A percentile compares a stretch with the other conserved stretches of the same genome.
phyloP scores from a whole-genome alignment of 306 rosid species.

The Corylus americana region DNA sequence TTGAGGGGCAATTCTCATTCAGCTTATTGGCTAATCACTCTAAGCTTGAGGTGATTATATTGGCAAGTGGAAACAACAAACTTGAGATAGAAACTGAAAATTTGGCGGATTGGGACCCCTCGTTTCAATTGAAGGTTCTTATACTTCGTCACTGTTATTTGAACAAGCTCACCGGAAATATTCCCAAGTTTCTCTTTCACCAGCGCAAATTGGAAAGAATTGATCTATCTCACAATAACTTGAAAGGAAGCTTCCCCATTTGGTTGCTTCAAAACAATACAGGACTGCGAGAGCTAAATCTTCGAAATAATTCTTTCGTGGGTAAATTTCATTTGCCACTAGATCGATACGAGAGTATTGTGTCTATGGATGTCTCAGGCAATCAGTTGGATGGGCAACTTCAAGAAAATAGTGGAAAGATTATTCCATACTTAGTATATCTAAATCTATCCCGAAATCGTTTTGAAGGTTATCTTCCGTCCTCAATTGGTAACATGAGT shows the following conservation, averaged over 20 bases:
- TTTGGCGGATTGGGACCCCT: background rate
- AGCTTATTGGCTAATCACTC: constrained; percentile 24
- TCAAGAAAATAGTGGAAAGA: no score
- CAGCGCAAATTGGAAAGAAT: background rate
- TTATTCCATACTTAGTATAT: no score
- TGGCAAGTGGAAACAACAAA: constrained; percentile 1
- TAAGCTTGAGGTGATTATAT: constrained; percentile 8
- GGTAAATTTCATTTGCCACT: background rate
- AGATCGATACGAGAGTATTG: no score
- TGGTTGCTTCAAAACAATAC: constrained; percentile 12
- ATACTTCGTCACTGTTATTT: background rate
- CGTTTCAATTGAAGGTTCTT: constrained; percentile 22
- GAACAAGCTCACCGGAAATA: background rate
- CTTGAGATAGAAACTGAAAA: constrained; percentile 23
- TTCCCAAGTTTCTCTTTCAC: constrained; percentile 12
- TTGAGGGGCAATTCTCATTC: constrained; percentile 18
- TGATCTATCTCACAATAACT: constrained; percentile 9
- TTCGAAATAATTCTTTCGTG: constrained; percentile 1
- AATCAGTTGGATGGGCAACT: no score
- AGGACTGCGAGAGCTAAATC: background rate
- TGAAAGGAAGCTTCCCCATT: background rate
- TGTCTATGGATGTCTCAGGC: no score
- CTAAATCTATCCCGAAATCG: no score
- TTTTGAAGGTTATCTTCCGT: no score
- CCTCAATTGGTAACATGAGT: no score